phyloP scores from a whole-genome alignment of 208 protist species.

The Trichomonas tenax region DNA sequence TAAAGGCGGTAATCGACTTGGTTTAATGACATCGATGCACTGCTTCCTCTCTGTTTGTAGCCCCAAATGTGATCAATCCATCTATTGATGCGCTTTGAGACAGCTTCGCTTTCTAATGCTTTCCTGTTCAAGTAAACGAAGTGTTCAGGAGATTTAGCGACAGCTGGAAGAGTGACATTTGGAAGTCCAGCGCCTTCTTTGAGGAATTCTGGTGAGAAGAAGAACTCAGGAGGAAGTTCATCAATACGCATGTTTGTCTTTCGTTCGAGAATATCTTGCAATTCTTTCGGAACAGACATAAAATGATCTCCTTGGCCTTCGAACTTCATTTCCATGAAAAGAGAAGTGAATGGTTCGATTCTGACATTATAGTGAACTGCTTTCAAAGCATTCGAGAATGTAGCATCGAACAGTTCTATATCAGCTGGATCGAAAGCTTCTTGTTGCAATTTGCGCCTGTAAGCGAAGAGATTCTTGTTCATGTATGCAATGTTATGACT shows the following conservation, averaged over 20 bases:
- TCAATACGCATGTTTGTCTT: not conserved
- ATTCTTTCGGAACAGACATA: not conserved
- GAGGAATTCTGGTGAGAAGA: not conserved
- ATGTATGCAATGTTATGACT: not conserved
- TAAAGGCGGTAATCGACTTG: not conserved
- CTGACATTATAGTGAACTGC: constrained; percentile 32
- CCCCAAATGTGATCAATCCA: not conserved
- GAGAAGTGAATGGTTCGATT: constrained; percentile 32
- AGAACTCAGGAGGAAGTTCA: not conserved
- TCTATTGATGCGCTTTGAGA: not conserved
- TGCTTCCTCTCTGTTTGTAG: not conserved
- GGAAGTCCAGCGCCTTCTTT: not conserved
- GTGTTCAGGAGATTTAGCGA: not conserved
- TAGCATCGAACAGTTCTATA: not conserved
- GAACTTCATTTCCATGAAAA: constrained; percentile 26
- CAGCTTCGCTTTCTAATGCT: not conserved
- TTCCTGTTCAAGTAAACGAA: not conserved
- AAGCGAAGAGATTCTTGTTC: not conserved
- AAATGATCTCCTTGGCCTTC: not conserved
- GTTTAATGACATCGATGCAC: not conserved
- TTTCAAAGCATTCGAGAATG: constrained; percentile 24
- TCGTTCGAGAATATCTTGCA: not conserved
- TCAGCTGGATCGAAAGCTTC: not conserved
- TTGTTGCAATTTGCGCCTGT: not conserved
- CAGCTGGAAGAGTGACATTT: not conserved